Base-by-base conservation (phyloP, 192 early-diverging fungal species). In the Chytriomyces confervae region DNA sequence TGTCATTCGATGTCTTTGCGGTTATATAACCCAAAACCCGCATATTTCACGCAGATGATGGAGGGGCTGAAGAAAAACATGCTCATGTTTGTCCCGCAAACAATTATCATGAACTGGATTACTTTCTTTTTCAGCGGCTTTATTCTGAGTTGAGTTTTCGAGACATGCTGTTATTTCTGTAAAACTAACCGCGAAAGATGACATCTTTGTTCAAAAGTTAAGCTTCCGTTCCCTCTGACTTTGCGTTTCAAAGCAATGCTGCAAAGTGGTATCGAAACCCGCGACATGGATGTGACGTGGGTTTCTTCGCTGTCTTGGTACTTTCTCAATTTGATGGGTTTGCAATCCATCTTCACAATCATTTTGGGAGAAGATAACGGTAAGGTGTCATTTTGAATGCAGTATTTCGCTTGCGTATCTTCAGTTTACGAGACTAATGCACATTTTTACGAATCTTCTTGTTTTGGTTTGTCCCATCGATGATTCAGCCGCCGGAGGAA, bases 71-170 rank as follows among this genome's bases (percentile, higher is more conserved):
- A 97, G 88, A 95, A 97, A 85, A 94, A 96, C 86, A 92, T 99
- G 87, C 91, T 92, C 79, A 97, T 95, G 86, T 94, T 99, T 84
- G 91, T 99, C n/a, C 97, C 97, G 57, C 97, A 99, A 83, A 97
- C 94, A 57, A 81, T 99, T 9, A 98, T 99, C 84, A 99, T 99
- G 97, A 93, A 90, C 45, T 99, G 96, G 96, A 95, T 99, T 85
- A 95, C 95, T 71, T 98, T 95, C 85, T 99, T 99, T 88, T 99
- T 99, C 84, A 94, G 93, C 27, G 97, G 97, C 66, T 99, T 99
- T 80, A 91, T 99, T 49, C 87, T 97, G 64, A 95, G 94, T 95
- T 57, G 86, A 61, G 91, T 65, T 53, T 3, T 36, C 36, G 36
- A 36, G 36, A 36, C 3, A 36, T 29, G 18, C 69, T 75, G 3